These are phyloP conservation scores for Stephania yunnanensis DNA, from an alignment of 164 flowering plant species.

Conservation along the genomic window DNA sequence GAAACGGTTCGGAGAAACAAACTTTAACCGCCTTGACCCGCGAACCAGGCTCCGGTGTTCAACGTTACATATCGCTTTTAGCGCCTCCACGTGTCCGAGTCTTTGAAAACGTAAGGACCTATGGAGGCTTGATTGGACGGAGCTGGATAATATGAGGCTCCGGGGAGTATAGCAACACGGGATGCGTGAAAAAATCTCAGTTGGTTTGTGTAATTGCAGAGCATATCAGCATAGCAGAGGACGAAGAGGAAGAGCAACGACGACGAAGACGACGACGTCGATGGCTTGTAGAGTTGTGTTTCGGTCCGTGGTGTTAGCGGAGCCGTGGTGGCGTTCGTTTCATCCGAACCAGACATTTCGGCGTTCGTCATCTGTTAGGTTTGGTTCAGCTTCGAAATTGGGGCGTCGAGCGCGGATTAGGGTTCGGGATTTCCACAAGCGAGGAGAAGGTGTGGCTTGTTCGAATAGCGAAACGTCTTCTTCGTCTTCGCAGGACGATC, in stretches of 20 bases:
- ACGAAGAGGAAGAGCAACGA: not conserved
- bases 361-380: conserved; percentile 15
- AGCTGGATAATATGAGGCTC: not conserved
- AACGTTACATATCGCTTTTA: not conserved
- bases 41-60: not conserved
- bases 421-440: conserved; percentile 16
- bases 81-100: not conserved
- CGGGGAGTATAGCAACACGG: not conserved
- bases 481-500: conserved; percentile 33
- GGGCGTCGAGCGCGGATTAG: conserved; percentile 11
- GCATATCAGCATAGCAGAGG: too few species aligned
- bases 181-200: not conserved
- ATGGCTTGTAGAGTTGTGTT: conserved; percentile 36
- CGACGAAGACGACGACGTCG: not conserved
- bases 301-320: conserved; percentile 38
- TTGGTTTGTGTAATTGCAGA: not conserved
- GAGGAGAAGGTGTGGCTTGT: conserved; percentile 18
- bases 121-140: not conserved
- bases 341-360: conserved; percentile 14
- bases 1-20: not conserved
- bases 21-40: conserved; percentile 2
- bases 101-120: not conserved
- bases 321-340: conserved; percentile 37
- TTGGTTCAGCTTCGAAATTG: not conserved
- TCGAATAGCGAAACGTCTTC: conserved; percentile 23